A percentile compares a stretch with the other conserved stretches of the same genome.
Evolutionary conservation across 2,329 filamentous ascomycete genomes (phyloP).

Genomic region (Beauveria sp.): DNA sequence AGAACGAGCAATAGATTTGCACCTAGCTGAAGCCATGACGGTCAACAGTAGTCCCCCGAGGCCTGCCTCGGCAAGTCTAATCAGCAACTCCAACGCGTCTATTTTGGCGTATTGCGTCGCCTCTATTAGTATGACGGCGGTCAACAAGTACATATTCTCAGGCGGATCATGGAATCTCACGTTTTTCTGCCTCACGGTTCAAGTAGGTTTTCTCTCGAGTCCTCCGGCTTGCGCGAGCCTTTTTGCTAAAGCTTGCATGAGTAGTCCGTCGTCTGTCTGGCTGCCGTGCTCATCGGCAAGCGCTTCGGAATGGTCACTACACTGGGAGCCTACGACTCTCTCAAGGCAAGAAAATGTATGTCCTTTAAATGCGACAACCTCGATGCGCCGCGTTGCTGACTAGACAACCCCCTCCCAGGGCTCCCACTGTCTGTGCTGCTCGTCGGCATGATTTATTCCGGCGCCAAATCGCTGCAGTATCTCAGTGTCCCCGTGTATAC

Average conservation of each 20-base stretch:
- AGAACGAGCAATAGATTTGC: neutral
- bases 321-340: constrained; percentile 70
- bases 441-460: constrained; percentile 98
- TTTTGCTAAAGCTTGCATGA: constrained; percentile 13
- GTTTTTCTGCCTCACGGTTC: constrained; percentile 86
- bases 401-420: constrained; percentile 47
- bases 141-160: constrained; percentile 97
- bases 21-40: neutral
- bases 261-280: constrained; percentile 82
- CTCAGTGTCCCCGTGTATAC: constrained; percentile 98
- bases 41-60: neutral
- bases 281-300: constrained; percentile 77
- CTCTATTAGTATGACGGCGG: constrained; percentile 99
- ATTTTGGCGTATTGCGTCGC: constrained; percentile 87
- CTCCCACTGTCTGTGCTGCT: constrained; percentile 93
- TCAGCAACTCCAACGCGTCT: constrained; percentile 68
- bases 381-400: constrained; percentile 14
- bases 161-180: constrained; percentile 90
- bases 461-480: constrained; percentile 90
- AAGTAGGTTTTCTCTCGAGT: constrained; percentile 52
- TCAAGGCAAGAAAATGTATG: constrained; percentile 89
- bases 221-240: neutral
- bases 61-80: neutral
- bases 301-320: constrained; percentile 74
- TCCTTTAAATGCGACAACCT: constrained; percentile 7